phyloP scores from a whole-genome alignment of 176 grass and related monocot genomes.

The Paspalum vaginatum region DNA sequence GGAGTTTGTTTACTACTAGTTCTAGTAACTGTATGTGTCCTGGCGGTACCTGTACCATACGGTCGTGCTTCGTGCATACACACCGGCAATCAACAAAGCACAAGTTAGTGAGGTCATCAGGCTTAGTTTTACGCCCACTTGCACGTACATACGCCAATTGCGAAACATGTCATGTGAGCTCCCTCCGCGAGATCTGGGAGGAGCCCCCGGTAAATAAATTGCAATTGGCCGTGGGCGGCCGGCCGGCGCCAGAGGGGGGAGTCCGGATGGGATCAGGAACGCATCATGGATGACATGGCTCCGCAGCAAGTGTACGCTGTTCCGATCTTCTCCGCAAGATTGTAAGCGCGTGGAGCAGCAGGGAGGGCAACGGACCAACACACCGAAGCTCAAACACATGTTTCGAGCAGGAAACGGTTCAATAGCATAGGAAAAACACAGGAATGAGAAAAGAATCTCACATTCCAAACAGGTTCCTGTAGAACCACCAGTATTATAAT shows the following conservation, averaged over 20 bases:
- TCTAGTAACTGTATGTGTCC: neutral
- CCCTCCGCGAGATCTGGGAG: conserved; percentile 32
- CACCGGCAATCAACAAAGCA: neutral
- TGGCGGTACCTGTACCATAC: neutral
- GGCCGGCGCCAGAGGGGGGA: conserved; percentile 12
- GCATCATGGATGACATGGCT: neutral
- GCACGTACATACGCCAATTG: neutral
- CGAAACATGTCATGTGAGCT: conserved; percentile 23
- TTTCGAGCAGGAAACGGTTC: too few relatives aligned
- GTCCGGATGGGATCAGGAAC: neutral
- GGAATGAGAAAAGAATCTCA: too few relatives aligned
- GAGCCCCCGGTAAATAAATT: neutral
- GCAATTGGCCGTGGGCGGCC: neutral
- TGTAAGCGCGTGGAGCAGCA: conserved; percentile 14
- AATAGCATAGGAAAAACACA: too few relatives aligned
- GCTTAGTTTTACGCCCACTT: neutral
- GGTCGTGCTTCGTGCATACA: too few relatives aligned
- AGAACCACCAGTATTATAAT: too few relatives aligned
- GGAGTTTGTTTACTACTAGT: neutral
- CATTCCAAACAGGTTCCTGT: too few relatives aligned
- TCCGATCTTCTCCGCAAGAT: neutral
- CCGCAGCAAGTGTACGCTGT: neutral
- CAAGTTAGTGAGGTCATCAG: neutral
- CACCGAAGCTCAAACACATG: neutral
- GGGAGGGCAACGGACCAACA: neutral